Base-by-base conservation (phyloP, 2,329 filamentous ascomycete genomes). In the Zopfia rhizophila region DNA sequence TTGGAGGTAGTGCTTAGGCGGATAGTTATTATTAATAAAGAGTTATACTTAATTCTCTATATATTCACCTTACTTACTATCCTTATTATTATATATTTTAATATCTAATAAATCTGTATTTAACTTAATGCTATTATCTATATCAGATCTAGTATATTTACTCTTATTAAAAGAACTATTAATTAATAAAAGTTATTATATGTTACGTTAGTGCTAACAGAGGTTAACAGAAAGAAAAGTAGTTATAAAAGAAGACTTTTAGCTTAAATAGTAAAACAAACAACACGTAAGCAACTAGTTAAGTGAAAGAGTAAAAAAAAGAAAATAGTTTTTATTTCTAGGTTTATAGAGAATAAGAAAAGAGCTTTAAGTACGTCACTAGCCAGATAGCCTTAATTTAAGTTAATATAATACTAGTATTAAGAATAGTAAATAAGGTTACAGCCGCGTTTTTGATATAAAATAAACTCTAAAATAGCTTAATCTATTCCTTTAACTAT, bases 1-100 rank as follows among this genome's bases (percentile, higher is more conserved):
- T 44, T 46, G 11, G 40, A 53, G 19, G 28, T 62, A 61, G 45
- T 62, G 46, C 31, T 51, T 25, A 40, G 48, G 51, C 22, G 46
- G 38, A 51, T 56, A 12, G 24, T 50, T 37, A 19, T 60, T 23
- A 12, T 47, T 43, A 27, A 27, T 4, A 12, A 41, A 45, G 30
- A 56, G 44, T 39, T 21, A 52, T 41, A 21, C 32, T 35, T 33
- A 6, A 16, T 38, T 33, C 11, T 37, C 29, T 5, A n/a, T n/a
- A n/a, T n/a, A n/a, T n/a, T n/a, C n/a, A n/a, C n/a, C n/a, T n/a
- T n/a, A n/a, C n/a, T n/a, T n/a, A n/a, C 48, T 16, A 39, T 48
- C 32, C 21, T 51, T 24, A 43, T 48, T 21, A 14, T 35, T 23
- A 48, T 31, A 46, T 33, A 38, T 10, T 2, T 54, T 30, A 14